Evolutionary conservation across 495 filamentous ascomycete species (phyloP), one percentile per base, ranked within the genome.

Genomic region (Letharia columbiana): DNA sequence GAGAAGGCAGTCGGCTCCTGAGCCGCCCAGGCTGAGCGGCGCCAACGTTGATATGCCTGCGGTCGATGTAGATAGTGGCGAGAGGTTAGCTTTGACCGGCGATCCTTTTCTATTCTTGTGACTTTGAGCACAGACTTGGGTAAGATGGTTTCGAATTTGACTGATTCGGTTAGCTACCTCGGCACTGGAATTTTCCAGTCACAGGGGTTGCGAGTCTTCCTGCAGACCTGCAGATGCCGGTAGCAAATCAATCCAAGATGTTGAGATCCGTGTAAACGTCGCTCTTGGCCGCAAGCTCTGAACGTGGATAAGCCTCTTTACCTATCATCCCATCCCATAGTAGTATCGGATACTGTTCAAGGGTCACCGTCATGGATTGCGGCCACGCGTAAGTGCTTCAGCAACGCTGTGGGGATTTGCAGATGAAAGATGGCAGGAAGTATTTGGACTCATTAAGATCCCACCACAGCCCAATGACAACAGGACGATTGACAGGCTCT

Each of bases 401-500:
- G 37, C 8, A 39, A 39, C 0, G 37, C 37, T 4, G 4, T 4
- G 1, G 37, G 8, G 37, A 39, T 39, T 39, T 39, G 4, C 37
- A 39, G 37, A 39, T 39, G 37, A 39, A 39, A 4, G 8, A 39
- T 39, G 4, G 37, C 37, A 39, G 8, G 37, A 39, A 39, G 23
- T 28, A 28, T 28, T 28, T 28, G 23, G 23, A 18, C 63, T 58
- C 8, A 65, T 65, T 52, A 65, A 65, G 28, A 45, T 6, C 13
- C 7, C 15, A 41, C 63, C 63, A 3, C 42, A 28, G 42, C 28
- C 63, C 40, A 65, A 65, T 47, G 63, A 65, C 40, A 35, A 31
- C 41, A 65, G 28, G 23, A 65, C 63, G 17, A 65, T 59, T 45
- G 42, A 28, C 13, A 20, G n/a, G 17, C 54, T 65, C 6, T 65